These are phyloP conservation scores for Ministeria vibrans DNA, from an alignment of 78 protist genomes.

Conservation along the genomic window DNA sequence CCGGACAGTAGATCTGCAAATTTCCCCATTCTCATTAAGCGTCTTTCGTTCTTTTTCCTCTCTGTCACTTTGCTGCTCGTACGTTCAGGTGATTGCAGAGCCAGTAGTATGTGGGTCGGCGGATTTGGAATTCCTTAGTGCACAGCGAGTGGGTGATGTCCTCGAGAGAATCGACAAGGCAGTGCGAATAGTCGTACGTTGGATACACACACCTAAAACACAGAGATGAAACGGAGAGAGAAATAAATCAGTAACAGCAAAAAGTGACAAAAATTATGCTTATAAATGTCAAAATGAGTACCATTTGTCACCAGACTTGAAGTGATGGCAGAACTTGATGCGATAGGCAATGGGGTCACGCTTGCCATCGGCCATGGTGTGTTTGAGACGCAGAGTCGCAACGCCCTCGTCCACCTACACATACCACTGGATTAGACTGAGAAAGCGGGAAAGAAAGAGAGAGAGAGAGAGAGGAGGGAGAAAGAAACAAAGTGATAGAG, in stretches of 20 bases:
- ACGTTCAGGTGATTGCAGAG: conserved; percentile 47
- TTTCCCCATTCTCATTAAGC: too few species aligned
- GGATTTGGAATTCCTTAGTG: conserved; percentile 90
- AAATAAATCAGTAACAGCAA: too few species aligned
- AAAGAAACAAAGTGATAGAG: too few species aligned
- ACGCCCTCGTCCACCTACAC: conserved; percentile 7
- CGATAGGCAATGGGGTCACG: conserved; percentile 96
- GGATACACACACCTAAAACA: conserved; percentile 94
- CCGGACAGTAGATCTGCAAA: neutral
- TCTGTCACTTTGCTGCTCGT: too few species aligned
- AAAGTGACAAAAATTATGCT: too few species aligned
- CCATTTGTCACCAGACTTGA: conserved; percentile 55
- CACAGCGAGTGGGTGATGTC: conserved; percentile 93
- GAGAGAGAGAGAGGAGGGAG: too few species aligned
- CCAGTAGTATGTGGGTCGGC: conserved; percentile 83
- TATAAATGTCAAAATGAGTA: too few species aligned
- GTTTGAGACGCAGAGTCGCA: neutral
- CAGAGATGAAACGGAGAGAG: too few species aligned
- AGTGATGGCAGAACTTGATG: conserved; percentile 49
- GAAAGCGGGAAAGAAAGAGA: too few species aligned
- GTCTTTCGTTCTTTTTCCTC: too few species aligned
- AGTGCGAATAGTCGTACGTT: conserved; percentile 96
- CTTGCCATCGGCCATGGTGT: conserved; percentile 29
- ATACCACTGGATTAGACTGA: too few species aligned
- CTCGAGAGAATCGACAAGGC: conserved; percentile 91